Evolutionary conservation across 257 asterid species (phyloP).

Genomic region (Verbascum thapsus): DNA sequence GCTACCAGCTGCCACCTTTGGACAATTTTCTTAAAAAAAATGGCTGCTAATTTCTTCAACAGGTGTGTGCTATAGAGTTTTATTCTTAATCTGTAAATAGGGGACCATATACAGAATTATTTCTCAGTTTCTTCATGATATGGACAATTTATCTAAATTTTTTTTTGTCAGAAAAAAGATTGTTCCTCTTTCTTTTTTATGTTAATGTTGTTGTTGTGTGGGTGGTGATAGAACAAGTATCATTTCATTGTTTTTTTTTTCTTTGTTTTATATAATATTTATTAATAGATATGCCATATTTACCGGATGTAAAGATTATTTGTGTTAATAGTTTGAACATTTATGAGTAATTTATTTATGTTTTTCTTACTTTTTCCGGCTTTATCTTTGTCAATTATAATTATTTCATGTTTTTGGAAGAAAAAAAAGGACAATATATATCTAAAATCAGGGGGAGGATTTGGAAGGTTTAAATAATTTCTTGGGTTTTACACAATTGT

Average conservation of each 20-base stretch:
- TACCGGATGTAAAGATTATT: conserved; percentile 32
- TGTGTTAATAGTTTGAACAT: conserved; percentile 6
- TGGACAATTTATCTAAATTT: conserved; percentile 34
- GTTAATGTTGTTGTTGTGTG: background rate
- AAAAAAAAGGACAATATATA: too few species aligned
- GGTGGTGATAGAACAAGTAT: conserved; percentile 16
- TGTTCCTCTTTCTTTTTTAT: conserved; percentile 16
- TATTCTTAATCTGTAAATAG: conserved; percentile 58
- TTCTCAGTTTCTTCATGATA: conserved; percentile 25
- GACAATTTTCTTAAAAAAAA: conserved; percentile 53
- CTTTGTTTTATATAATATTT: too few species aligned
- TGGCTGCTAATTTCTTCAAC: too few species aligned
- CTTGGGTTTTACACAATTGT: too few species aligned
- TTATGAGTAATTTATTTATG: background rate
- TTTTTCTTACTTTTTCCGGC: background rate
- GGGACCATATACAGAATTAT: conserved; percentile 36
- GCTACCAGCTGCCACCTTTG: conserved; percentile 48
- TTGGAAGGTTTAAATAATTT: too few species aligned
- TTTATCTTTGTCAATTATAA: too few species aligned
- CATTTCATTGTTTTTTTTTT: conserved; percentile 4
- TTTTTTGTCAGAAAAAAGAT: too few species aligned
- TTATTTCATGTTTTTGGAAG: too few species aligned
- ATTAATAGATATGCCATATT: conserved; percentile 26
- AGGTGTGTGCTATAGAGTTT: conserved; percentile 42
- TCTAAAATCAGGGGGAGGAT: too few species aligned